Base-by-base conservation (phyloP, 805 yeast species). In the Starmerella scarabaei region DNA sequence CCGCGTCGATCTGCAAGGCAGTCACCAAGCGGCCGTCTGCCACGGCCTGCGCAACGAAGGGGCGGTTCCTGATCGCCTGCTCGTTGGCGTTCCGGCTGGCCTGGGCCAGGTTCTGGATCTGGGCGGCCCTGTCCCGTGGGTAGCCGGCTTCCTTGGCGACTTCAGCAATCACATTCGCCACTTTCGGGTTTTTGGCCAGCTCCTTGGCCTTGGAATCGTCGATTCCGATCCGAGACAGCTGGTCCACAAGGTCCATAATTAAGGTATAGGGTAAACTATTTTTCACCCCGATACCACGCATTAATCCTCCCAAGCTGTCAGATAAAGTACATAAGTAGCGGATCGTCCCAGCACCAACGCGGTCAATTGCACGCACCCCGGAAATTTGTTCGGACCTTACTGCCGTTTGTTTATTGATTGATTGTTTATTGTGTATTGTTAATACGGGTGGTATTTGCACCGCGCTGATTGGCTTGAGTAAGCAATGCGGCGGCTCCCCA, bases 121-220 rank as follows among this genome's bases (percentile, higher is more conserved):
- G 66, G 3, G 79, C 68, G 44, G 75, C 62, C 51, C 77, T 80
- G 45, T 76, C 80, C 5, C 35, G 14, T 49, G 73, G 56, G 24
- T 16, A 37, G 26, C 45, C 52, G 21, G 70, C 64, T 38, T 72
- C 73, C 19, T 56, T 53, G 40, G 80, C 66, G 43, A 85, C 69
- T 28, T 71, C 71, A 23, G 66, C 68, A 38, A 91, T 68, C 1
- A 93, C 73, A 30, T 66, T 65, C 15, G 88, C 72, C 30, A 86
- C 93, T 60, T 86, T 86, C 57, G 77, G 76, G 65, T 91, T 88
- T 60, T 84, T 88, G 41, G 75, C 60, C 42, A 85, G 77, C 56
- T 91, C 97, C 36, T 75, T 72, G 44, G 81, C 68, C 58, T 82
- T 83, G 14, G 48, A 38, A 4, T 42, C 49, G 33, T 44, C 55